phyloP scores from a whole-genome alignment of 768 basidiomycete species.

The Pleurotus platypus region DNA sequence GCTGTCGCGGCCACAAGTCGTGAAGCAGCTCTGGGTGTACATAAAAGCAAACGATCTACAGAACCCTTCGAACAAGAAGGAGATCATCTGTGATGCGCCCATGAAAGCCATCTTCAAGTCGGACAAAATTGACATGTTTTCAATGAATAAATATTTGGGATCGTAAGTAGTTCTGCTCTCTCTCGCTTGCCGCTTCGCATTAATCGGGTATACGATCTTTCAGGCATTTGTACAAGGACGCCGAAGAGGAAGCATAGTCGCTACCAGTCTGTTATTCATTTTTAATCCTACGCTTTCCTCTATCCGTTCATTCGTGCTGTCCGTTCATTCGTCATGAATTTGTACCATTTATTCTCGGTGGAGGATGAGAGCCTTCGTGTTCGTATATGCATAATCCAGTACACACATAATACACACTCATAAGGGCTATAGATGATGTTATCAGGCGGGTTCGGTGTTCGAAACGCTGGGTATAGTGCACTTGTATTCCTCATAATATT shows the following conservation, averaged over 20 bases:
- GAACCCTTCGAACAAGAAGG: conserved; percentile 79
- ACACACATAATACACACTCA: too few species aligned
- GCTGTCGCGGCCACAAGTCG: conserved; percentile 84
- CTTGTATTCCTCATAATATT: too few species aligned
- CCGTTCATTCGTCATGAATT: neutral
- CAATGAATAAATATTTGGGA: conserved; percentile 89
- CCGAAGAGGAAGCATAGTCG: neutral
- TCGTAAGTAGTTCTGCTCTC: conserved; percentile 41
- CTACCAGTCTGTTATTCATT: neutral
- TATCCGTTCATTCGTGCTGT: neutral
- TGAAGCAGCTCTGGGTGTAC: conserved; percentile 87
- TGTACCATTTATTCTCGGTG: neutral
- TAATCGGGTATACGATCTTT: neutral
- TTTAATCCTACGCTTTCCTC: neutral
- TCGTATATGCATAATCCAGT: too few species aligned
- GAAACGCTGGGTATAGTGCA: too few species aligned
- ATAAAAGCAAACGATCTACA: conserved; percentile 81
- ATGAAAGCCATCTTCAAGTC: conserved; percentile 74
- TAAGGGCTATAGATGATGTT: too few species aligned
- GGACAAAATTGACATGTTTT: conserved; percentile 90
- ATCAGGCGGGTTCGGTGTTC: too few species aligned
- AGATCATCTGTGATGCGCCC: conserved; percentile 78
- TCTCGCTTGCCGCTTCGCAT: neutral
- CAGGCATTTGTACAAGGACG: conserved; percentile 1
- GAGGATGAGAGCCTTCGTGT: too few species aligned